phyloP scores from a whole-genome alignment of 371 early-diverging fungal genomes.

The Nematocida ironsii region DNA sequence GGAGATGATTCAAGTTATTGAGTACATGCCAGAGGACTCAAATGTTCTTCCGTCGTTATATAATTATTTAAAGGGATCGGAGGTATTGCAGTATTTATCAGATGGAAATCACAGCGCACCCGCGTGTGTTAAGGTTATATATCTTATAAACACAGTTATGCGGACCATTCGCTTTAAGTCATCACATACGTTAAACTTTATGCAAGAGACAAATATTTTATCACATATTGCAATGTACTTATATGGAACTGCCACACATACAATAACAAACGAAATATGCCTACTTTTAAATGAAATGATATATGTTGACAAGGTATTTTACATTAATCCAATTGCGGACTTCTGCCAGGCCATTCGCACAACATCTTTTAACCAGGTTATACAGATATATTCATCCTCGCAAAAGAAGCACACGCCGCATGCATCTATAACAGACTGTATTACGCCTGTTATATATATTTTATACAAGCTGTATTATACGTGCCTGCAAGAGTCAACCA shows the following conservation, averaged over 20 bases:
- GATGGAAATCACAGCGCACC: not conserved
- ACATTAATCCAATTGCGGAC: slow-evolving; percentile 14
- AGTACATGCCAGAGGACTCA: slow-evolving; percentile 3
- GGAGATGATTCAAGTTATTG: slow-evolving; percentile 42
- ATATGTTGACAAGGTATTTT: slow-evolving; percentile 38
- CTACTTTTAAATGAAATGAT: slow-evolving; percentile 43
- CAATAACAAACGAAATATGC: slow-evolving; percentile 50
- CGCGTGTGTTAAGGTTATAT: not conserved
- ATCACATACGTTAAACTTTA: not conserved
- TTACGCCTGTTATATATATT: slow-evolving; percentile 42
- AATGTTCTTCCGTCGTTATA: not conserved
- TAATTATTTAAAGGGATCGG: slow-evolving; percentile 4
- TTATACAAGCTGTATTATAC: slow-evolving; percentile 37
- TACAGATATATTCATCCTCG: slow-evolving; percentile 26
- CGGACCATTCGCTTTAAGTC: slow-evolving; percentile 32
- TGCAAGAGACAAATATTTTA: slow-evolving; percentile 5
- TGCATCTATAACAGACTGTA: slow-evolving; percentile 33
- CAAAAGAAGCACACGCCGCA: slow-evolving; percentile 24
- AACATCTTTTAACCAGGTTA: not conserved
- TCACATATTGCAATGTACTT: slow-evolving; percentile 8
- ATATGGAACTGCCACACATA: slow-evolving; percentile 22
- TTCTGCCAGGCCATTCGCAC: slow-evolving; percentile 5
- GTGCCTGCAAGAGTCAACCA: slow-evolving; percentile 10
- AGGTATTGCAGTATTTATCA: not conserved
- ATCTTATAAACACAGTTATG: slow-evolving; percentile 32